These are phyloP conservation scores for Pythium insidiosum DNA, from an alignment of 352 stramenopile species.

Conservation along the genomic window DNA sequence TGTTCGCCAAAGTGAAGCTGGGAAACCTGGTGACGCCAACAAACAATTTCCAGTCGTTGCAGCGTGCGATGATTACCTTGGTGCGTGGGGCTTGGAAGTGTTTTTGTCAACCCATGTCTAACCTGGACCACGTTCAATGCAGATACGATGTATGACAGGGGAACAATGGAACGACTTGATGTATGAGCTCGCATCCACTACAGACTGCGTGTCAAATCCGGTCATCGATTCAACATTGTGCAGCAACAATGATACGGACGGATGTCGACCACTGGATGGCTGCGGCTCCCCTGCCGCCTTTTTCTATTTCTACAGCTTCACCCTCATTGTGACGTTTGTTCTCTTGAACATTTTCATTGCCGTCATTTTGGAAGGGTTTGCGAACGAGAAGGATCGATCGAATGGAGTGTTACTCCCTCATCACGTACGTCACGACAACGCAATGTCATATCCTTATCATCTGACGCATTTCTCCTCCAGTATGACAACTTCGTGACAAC, in stretches of 20 bases:
- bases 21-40: constrained; percentile 46
- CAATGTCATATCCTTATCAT: not conserved
- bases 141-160: constrained; percentile 81
- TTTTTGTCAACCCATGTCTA: no score
- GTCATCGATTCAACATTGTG: constrained; percentile 31
- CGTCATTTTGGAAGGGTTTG: constrained; percentile 80
- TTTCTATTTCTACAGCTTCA: constrained; percentile 74
- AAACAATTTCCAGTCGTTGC: constrained; percentile 80
- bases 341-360: constrained; percentile 87
- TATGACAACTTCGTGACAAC: constrained; percentile 53
- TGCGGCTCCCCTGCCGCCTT: constrained; percentile 39
- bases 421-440: constrained; percentile 20
- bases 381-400: constrained; percentile 63
- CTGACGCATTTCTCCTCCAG: constrained; percentile 16
- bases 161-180: constrained; percentile 87
- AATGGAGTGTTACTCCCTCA: constrained; percentile 26
- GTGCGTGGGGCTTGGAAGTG: no score
- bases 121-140: no score
- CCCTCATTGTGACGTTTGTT: constrained; percentile 73
- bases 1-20: constrained; percentile 69
- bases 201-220: constrained; percentile 21
- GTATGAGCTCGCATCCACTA: constrained; percentile 44
- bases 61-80: constrained; percentile 65
- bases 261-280: constrained; percentile 37
- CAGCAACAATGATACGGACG: constrained; percentile 26